These are phyloP conservation scores for Tuber melanosporum DNA, from an alignment of 495 filamentous ascomycete genomes.

Conservation along the genomic window DNA sequence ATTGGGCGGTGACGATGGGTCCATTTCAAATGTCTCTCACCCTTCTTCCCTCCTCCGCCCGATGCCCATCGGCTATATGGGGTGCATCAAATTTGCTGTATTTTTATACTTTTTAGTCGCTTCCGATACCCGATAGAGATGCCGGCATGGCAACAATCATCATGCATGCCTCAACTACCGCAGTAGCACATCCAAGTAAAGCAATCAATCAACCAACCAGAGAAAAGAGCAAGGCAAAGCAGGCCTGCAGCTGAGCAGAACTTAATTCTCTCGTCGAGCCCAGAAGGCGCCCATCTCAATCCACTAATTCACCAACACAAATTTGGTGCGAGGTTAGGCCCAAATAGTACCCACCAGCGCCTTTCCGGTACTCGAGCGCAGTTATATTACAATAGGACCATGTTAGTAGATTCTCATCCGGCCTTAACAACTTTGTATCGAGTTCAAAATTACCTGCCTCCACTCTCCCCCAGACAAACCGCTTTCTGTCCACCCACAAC, in stretches of 20 bases:
- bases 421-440: background rate
- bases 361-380: background rate
- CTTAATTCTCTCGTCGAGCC: background rate
- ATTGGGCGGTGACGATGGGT: background rate
- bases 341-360: background rate
- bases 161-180: background rate
- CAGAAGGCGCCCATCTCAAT: background rate
- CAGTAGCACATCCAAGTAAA: background rate
- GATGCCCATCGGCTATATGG: constrained; percentile 6
- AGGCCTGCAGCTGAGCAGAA: background rate
- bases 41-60: background rate
- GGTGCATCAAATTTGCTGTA: background rate
- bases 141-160: background rate
- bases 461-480: background rate
- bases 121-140: constrained; percentile 5
- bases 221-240: background rate
- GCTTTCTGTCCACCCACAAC: background rate
- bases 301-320: background rate
- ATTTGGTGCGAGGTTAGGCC: background rate
- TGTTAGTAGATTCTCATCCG: background rate
- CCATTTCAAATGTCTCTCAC: background rate
- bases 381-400: background rate
- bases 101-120: background rate
- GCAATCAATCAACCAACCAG: background rate
- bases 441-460: background rate